Conservation (phyloP, 2,329 filamentous ascomycete genomes). For the Talaromyces sp. region DNA sequence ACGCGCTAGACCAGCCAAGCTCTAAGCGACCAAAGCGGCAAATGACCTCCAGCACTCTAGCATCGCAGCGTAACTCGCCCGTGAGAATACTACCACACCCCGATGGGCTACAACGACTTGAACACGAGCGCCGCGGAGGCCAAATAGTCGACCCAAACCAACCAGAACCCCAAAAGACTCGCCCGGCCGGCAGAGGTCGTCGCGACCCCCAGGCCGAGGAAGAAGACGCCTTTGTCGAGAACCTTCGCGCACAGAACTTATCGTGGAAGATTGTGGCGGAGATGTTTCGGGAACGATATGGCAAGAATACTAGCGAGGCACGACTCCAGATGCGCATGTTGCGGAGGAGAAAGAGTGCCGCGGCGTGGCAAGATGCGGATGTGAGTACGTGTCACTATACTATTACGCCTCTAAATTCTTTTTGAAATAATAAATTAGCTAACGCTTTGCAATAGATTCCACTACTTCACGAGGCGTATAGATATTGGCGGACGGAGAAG, state of each 20-base stretch:
- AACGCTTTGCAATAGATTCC: constrained; percentile 29
- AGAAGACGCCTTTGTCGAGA: constrained; percentile 41
- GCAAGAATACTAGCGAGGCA: constrained; percentile 40
- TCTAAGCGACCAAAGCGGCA: constrained; percentile 28
- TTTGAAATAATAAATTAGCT: neutral
- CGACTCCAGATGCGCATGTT: constrained; percentile 45
- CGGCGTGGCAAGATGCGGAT: constrained; percentile 44
- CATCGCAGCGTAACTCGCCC: constrained; percentile 30
- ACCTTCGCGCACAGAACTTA: constrained; percentile 36
- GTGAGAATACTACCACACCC: constrained; percentile 42
- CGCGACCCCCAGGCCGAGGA: constrained; percentile 40
- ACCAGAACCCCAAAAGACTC: constrained; percentile 28
- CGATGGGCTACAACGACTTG: constrained; percentile 39
- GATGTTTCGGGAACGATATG: constrained; percentile 37
- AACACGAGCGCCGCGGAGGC: constrained; percentile 36
- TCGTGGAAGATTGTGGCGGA: constrained; percentile 42
- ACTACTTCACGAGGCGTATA: constrained; percentile 38
- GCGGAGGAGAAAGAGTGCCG: constrained; percentile 37
- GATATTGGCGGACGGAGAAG: constrained; percentile 40
- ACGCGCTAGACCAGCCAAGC: constrained; percentile 24
- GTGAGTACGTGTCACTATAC: constrained; percentile 39
- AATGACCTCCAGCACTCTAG: constrained; percentile 23
- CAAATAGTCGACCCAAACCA: constrained; percentile 26
- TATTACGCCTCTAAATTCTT: neutral
- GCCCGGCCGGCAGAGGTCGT: constrained; percentile 35